Evolutionary conservation across 1,139 yeast genomes (phyloP).

Genomic region (Hemisphaericaspora xylanilytica): DNA sequence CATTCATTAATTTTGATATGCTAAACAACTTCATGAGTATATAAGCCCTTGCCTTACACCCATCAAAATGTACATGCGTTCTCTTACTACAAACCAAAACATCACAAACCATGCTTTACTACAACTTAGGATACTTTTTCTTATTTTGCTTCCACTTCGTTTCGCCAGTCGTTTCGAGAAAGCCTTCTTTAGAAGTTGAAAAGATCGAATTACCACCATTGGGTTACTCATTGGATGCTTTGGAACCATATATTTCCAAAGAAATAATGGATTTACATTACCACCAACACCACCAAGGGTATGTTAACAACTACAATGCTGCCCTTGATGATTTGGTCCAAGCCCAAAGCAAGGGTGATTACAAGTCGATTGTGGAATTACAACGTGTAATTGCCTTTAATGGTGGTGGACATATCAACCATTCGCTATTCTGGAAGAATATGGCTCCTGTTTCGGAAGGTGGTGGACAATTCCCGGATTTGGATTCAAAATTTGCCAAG

Average conservation of each 20-base stretch:
- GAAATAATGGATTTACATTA: conserved; percentile 89
- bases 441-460: conserved; percentile 78
- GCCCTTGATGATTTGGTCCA: conserved; percentile 77
- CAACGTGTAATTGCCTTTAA: conserved; percentile 86
- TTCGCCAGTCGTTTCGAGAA: background rate
- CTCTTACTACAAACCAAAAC: too few relatives aligned
- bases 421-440: conserved; percentile 86
- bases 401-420: conserved; percentile 93
- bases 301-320: conserved; percentile 83
- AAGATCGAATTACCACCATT: conserved; percentile 78
- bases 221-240: conserved; percentile 82
- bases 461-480: conserved; percentile 80
- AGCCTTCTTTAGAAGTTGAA: background rate
- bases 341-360: conserved; percentile 65
- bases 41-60: too few relatives aligned
- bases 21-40: too few relatives aligned
- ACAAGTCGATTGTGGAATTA: conserved; percentile 64
- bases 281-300: conserved; percentile 92
- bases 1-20: too few relatives aligned
- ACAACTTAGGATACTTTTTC: too few relatives aligned
- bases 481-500: conserved; percentile 55
- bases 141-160: background rate
- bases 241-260: conserved; percentile 89
- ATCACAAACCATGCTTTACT: too few relatives aligned
- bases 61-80: too few relatives aligned